Conservation (phyloP, 73 alveolate genomes). For the Loxodes magnus region DNA sequence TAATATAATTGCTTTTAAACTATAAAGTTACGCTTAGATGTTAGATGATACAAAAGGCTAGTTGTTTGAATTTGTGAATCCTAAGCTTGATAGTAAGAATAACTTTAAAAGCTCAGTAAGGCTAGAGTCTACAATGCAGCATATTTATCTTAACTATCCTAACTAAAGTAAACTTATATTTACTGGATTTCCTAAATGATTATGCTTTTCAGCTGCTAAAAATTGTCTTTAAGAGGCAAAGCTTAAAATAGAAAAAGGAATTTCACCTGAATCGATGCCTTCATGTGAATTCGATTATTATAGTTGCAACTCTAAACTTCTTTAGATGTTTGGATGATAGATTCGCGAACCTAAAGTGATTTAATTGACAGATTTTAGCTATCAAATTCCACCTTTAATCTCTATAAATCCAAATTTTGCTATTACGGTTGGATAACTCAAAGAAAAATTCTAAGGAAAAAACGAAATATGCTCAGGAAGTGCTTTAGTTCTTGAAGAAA, state of each 20-base stretch:
- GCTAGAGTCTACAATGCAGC: constrained; percentile 98
- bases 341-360: constrained; percentile 37
- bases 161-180: constrained; percentile 75
- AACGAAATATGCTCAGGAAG: constrained; percentile 42
- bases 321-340: constrained; percentile 57
- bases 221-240: constrained; percentile 84
- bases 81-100: constrained; percentile 84
- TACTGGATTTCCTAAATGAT: constrained; percentile 80
- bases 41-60: constrained; percentile 81
- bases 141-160: constrained; percentile 81
- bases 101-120: constrained; percentile 90
- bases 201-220: constrained; percentile 90
- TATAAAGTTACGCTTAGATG: constrained; percentile 53
- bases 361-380: constrained; percentile 46
- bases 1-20: constrained; percentile 61
- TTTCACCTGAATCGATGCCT: constrained; percentile 73
- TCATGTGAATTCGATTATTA: constrained; percentile 78
- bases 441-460: constrained; percentile 46
- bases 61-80: constrained; percentile 97
- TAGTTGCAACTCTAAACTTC: constrained; percentile 49
- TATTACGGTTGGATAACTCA: constrained; percentile 62
- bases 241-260: constrained; percentile 39
- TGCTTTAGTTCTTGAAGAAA: constrained; percentile 48
- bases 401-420: constrained; percentile 85
- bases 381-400: constrained; percentile 72